phyloP scores from a whole-genome alignment of 305 asterid species.

The Ilex paraguariensis region DNA sequence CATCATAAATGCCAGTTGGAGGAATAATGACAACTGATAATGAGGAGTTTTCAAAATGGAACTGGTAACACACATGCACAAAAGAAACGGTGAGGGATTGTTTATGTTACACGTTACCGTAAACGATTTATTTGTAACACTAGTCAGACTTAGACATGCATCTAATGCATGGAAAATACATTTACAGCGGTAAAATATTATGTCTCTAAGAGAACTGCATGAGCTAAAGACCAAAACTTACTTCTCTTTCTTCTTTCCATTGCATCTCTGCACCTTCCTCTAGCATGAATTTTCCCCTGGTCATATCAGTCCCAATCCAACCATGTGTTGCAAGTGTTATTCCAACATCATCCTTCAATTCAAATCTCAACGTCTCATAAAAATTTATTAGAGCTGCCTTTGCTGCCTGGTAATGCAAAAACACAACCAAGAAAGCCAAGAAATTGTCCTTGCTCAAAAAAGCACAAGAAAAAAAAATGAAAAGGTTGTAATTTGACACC shows the following conservation, averaged over 20 bases:
- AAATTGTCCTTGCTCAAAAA: background rate
- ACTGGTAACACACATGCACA: no score
- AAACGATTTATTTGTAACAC: background rate
- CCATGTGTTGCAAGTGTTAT: conserved; percentile 88
- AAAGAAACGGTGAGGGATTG: no score
- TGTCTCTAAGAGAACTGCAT: background rate
- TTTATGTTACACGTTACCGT: background rate
- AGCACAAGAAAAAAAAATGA: background rate
- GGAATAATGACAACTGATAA: no score
- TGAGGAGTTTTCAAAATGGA: no score
- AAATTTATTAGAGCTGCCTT: conserved; percentile 83
- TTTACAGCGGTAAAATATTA: no score
- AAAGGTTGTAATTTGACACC: background rate
- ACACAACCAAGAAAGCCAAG: background rate
- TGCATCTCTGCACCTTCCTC: conserved; percentile 99
- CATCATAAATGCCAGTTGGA: no score
- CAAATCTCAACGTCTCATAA: conserved; percentile 82
- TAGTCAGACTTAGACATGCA: background rate
- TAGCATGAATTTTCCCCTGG: conserved; percentile 68
- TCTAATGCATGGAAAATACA: no score
- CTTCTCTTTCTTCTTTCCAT: conserved; percentile 97
- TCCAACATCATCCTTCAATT: conserved; percentile 66
- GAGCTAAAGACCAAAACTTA: conserved; percentile 14
- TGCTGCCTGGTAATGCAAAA: conserved; percentile 52
- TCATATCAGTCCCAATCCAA: conserved; percentile 84